These are phyloP conservation scores for Sugiyamaella grinbergsii DNA, from an alignment of 1,139 yeast genomes.

Conservation along the genomic window DNA sequence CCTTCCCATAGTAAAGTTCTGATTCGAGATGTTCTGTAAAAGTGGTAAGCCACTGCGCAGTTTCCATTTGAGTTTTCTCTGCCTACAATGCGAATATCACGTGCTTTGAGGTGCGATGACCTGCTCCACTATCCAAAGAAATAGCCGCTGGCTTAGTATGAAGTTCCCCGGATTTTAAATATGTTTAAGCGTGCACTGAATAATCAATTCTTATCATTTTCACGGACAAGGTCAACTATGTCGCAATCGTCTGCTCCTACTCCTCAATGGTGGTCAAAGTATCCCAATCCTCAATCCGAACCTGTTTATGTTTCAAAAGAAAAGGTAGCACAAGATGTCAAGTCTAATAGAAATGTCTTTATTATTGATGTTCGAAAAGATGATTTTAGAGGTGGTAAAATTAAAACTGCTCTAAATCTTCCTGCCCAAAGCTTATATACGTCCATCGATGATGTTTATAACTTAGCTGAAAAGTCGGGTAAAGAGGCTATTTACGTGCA, in stretches of 20 bases:
- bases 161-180: too few species aligned
- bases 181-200: too few species aligned
- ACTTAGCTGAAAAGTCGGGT: constrained; percentile 30
- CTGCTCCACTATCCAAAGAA: too few species aligned
- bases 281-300: constrained; percentile 29
- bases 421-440: constrained; percentile 35
- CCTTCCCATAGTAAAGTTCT: too few species aligned
- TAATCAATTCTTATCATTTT: too few species aligned
- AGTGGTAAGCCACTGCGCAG: too few species aligned
- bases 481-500: constrained; percentile 31
- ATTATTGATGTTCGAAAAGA: constrained; percentile 33
- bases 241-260: constrained; percentile 18
- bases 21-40: too few species aligned
- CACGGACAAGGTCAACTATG: neutral
- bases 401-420: constrained; percentile 33
- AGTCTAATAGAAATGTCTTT: constrained; percentile 23
- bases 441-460: constrained; percentile 29
- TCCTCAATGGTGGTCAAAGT: constrained; percentile 31
- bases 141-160: too few species aligned
- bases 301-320: constrained; percentile 29
- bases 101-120: too few species aligned
- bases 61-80: too few species aligned
- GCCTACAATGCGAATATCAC: too few species aligned
- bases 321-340: constrained; percentile 27
- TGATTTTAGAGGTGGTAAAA: constrained; percentile 34